Evolutionary conservation across 495 filamentous ascomycete genomes (phyloP).

Genomic region (Penicillium cataractarum): DNA sequence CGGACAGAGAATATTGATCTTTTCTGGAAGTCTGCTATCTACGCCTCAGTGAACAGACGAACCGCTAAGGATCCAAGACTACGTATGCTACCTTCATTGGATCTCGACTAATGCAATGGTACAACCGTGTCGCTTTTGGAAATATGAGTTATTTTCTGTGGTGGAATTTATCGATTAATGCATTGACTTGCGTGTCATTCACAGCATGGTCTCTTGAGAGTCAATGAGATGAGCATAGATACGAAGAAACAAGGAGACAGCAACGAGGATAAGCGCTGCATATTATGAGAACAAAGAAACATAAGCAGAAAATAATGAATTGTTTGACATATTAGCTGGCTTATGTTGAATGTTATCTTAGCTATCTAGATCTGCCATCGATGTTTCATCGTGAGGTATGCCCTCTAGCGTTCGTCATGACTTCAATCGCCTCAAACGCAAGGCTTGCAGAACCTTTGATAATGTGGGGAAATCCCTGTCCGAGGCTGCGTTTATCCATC

Average conservation of each 20-base stretch:
- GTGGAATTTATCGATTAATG: neutral
- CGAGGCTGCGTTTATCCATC: neutral
- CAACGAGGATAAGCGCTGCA: neutral
- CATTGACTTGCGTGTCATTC: too few species aligned
- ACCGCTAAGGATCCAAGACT: neutral
- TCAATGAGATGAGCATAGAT: neutral
- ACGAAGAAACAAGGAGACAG: neutral
- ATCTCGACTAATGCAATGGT: conserved; percentile 12
- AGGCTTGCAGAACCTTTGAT: neutral
- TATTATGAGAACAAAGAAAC: neutral
- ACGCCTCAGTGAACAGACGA: neutral
- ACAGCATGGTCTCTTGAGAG: neutral
- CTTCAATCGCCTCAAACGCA: neutral
- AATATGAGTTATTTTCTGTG: neutral
- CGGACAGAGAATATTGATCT: neutral
- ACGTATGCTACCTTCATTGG: neutral
- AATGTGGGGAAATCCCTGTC: neutral
- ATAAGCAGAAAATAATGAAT: neutral
- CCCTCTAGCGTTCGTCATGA: neutral
- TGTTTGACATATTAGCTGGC: neutral
- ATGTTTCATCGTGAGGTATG: neutral
- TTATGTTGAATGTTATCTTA: neutral
- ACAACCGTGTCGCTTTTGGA: conserved; percentile 17
- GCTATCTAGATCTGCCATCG: neutral
- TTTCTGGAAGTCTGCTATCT: neutral